Conservation (phyloP, 495 filamentous ascomycete genomes). For the Penicillium malachiteum region DNA sequence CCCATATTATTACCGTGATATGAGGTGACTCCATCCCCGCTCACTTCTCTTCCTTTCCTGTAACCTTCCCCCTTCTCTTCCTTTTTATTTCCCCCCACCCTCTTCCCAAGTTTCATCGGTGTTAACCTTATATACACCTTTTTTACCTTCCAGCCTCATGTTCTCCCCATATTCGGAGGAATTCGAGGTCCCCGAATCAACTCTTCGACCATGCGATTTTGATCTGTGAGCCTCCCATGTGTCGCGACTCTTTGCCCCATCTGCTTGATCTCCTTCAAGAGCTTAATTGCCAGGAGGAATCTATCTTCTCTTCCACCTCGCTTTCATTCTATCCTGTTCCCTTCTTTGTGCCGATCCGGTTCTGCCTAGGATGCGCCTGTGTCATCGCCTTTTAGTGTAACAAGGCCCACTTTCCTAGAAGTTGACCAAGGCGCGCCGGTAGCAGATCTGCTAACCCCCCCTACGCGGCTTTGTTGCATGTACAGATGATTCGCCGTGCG, state of each 20-base stretch:
- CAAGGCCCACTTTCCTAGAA: slow-evolving; percentile 34
- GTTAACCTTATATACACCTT: background rate
- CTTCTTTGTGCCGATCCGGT: slow-evolving; percentile 28
- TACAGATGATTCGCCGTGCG: slow-evolving; percentile 45
- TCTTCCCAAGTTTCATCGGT: slow-evolving; percentile 3
- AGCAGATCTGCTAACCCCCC: slow-evolving; percentile 44
- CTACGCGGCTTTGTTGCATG: slow-evolving; percentile 37
- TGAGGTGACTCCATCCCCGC: slow-evolving; percentile 36
- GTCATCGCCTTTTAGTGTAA: slow-evolving; percentile 49
- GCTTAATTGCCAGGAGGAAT: background rate
- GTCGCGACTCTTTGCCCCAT: background rate
- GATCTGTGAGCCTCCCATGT: slow-evolving; percentile 25
- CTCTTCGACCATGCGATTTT: slow-evolving; percentile 35
- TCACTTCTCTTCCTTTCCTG: slow-evolving; percentile 17
- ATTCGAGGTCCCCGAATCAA: slow-evolving; percentile 35
- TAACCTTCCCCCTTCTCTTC: slow-evolving; percentile 14
- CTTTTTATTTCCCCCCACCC: slow-evolving; percentile 1
- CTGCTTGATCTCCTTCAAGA: background rate
- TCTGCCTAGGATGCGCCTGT: slow-evolving; percentile 47
- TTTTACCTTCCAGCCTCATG: slow-evolving; percentile 27
- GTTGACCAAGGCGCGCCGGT: slow-evolving; percentile 37
- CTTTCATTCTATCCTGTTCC: slow-evolving; percentile 27
- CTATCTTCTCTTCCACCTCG: slow-evolving; percentile 18
- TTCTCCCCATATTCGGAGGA: slow-evolving; percentile 36
- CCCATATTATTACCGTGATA: slow-evolving; percentile 15